Conservation (phyloP, 345 rosid genomes). For the Eucalyptus lansdowneana region DNA sequence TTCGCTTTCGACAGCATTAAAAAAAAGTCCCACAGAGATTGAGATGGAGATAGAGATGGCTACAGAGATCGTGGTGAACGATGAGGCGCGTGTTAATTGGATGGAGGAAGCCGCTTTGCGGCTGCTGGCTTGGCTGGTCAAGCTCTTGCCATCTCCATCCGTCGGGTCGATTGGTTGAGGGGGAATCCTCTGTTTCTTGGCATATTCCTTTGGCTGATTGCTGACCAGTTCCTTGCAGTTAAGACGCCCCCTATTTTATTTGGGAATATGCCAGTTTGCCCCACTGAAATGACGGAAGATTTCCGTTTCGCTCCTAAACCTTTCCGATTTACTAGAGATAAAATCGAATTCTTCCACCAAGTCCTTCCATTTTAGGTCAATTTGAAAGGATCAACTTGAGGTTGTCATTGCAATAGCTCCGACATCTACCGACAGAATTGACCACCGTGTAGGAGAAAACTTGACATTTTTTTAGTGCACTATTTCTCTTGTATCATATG, state of each 20-base stretch:
- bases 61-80: not conserved
- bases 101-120: not conserved
- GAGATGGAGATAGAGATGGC: not conserved
- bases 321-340: not conserved
- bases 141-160: not conserved
- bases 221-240: not conserved
- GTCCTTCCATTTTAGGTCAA: not conserved
- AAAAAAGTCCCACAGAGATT: not conserved
- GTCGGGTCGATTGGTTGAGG: not conserved
- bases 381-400: not conserved
- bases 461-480: not conserved
- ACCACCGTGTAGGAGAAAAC: not conserved
- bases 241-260: not conserved
- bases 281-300: not conserved
- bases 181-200: not conserved
- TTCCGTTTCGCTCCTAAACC: not conserved
- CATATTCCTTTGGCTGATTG: not conserved
- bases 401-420: not conserved
- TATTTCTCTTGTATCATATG: not conserved
- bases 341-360: not conserved
- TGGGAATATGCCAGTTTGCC: not conserved
- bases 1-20: not conserved
- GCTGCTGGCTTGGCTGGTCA: not conserved
- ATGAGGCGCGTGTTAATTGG: not conserved
- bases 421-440: not conserved